Conservation (phyloP, 371 early-diverging fungal genomes). For the Chytridium lagenaria region DNA sequence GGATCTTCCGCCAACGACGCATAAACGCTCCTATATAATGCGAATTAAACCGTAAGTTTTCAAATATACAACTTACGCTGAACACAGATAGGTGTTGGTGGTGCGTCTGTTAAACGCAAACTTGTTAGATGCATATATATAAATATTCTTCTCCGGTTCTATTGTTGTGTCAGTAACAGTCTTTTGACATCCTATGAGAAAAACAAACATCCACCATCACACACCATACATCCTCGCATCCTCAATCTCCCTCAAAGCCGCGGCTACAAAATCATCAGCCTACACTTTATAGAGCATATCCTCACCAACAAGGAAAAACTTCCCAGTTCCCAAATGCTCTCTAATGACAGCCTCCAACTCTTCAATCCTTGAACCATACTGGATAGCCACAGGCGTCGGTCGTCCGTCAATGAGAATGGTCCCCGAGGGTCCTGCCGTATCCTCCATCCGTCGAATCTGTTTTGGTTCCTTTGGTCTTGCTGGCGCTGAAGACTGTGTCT, state of each 20-base stretch:
- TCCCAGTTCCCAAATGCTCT: slow-evolving; percentile 44
- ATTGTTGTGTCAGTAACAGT: neutral
- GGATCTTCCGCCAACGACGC: slow-evolving; percentile 48
- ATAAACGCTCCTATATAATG: slow-evolving; percentile 41
- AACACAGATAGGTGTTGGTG: slow-evolving; percentile 52
- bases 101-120: slow-evolving; percentile 48
- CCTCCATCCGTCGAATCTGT: too few relatives aligned
- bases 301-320: slow-evolving; percentile 49
- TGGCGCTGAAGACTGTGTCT: too few relatives aligned
- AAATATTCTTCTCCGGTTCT: slow-evolving; percentile 47
- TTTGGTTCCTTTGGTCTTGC: too few relatives aligned
- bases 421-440: too few relatives aligned
- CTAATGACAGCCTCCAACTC: slow-evolving; percentile 37
- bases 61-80: slow-evolving; percentile 30
- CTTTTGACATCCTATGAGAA: too few relatives aligned
- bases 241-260: slow-evolving; percentile 46
- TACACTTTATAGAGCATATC: neutral
- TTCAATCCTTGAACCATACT: slow-evolving; percentile 18
- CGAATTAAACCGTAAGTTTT: neutral
- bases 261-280: slow-evolving; percentile 29
- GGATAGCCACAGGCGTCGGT: too few relatives aligned
- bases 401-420: too few relatives aligned
- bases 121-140: slow-evolving; percentile 39
- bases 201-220: too few relatives aligned
- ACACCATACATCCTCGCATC: slow-evolving; percentile 41